phyloP scores from a whole-genome alignment of 2,329 filamentous ascomycete genomes.

The Lomentospora prolificans region DNA sequence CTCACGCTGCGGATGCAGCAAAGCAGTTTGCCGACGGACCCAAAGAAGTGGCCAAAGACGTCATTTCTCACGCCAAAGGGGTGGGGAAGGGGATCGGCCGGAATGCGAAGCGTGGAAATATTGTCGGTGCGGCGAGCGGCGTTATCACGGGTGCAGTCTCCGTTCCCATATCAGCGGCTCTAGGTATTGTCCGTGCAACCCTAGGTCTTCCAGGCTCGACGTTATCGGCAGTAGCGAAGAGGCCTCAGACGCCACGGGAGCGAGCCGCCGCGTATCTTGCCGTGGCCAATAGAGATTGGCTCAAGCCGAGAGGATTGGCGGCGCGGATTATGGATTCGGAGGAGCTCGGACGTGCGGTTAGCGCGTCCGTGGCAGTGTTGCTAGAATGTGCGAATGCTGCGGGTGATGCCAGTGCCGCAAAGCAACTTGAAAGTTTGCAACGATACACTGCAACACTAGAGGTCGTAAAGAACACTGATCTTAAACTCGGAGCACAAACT shows the following conservation, averaged over 20 bases:
- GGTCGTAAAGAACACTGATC: neutral
- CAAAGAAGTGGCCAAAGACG: conserved; percentile 24
- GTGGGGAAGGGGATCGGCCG: conserved; percentile 25
- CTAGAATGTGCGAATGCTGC: conserved; percentile 6
- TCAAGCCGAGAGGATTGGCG: conserved; percentile 26
- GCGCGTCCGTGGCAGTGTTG: conserved; percentile 11
- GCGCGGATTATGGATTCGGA: conserved; percentile 24
- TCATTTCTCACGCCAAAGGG: conserved; percentile 24
- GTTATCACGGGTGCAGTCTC: conserved; percentile 27
- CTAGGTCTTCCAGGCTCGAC: conserved; percentile 24
- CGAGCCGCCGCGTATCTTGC: conserved; percentile 29
- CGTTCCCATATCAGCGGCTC: conserved; percentile 27
- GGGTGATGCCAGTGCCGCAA: neutral
- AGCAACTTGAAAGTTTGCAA: neutral
- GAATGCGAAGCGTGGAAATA: conserved; percentile 28
- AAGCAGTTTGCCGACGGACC: conserved; percentile 25
- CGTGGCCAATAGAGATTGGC: conserved; percentile 34
- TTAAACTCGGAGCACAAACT: neutral
- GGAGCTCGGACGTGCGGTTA: conserved; percentile 13
- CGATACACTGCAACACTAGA: neutral
- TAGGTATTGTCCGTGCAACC: conserved; percentile 25
- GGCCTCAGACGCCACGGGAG: conserved; percentile 30
- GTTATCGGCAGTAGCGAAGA: conserved; percentile 22
- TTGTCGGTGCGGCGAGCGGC: conserved; percentile 26
- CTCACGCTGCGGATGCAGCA: conserved; percentile 31